A percentile compares a stretch with the other conserved stretches of the same genome.
Conservation (phyloP, 225 moss, liverwort and hornwort genomes). For the Marchantia paleacea region DNA sequence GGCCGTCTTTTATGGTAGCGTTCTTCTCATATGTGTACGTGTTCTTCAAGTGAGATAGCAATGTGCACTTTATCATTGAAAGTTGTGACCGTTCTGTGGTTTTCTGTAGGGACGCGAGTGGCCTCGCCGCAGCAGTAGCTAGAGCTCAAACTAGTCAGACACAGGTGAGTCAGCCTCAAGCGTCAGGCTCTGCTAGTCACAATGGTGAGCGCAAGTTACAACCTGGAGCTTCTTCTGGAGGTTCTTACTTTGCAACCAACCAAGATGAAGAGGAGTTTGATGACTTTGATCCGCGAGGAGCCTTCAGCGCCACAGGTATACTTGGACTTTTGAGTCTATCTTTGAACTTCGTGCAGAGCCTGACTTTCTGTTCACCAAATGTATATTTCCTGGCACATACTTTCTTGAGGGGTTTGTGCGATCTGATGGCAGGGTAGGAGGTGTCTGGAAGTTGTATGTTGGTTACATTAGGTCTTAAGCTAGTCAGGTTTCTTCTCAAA, state of each 20-base stretch:
- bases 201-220: slow-evolving; percentile 27
- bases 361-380: not conserved
- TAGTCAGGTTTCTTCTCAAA: too few species aligned
- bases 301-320: slow-evolving; percentile 52
- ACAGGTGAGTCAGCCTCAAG: slow-evolving; percentile 49
- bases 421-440: not conserved
- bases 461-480: too few species aligned
- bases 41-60: not conserved
- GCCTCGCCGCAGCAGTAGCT: slow-evolving; percentile 83
- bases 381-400: not conserved
- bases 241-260: slow-evolving; percentile 66
- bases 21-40: not conserved
- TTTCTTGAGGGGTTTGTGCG: not conserved
- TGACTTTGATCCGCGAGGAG: slow-evolving; percentile 93
- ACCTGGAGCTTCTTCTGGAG: slow-evolving; percentile 40
- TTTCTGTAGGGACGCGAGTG: slow-evolving; percentile 52
- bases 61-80: not conserved
- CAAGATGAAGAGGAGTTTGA: slow-evolving; percentile 68
- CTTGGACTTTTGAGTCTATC: too few species aligned
- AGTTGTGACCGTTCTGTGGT: not conserved
- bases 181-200: slow-evolving; percentile 28
- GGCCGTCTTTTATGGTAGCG: not conserved
- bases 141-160: slow-evolving; percentile 73
- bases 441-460: not conserved
- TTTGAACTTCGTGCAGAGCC: not conserved